Percentiles rank a stretch among this genome's conserved stretches.
Conservation (phyloP, 2,329 filamentous ascomycete species). For the Ophiostoma ulmi region DNA sequence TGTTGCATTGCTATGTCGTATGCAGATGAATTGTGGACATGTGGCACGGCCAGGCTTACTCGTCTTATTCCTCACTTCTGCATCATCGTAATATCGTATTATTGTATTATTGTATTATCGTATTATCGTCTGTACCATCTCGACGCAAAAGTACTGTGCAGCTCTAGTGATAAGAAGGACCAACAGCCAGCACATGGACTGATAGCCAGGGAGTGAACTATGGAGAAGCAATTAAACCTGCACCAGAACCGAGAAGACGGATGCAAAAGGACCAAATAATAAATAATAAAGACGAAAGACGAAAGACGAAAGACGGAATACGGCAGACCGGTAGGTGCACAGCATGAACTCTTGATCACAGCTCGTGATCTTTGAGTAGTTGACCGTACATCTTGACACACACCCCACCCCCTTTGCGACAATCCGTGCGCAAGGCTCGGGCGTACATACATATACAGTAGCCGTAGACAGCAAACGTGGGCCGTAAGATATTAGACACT, state of each 20-base stretch:
- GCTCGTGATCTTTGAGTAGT: neutral
- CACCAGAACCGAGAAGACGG: too few relatives aligned
- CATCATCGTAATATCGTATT: too few relatives aligned
- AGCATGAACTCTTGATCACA: neutral
- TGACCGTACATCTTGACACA: neutral
- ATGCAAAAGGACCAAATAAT: too few relatives aligned
- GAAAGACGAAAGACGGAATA: neutral
- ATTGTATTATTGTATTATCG: too few relatives aligned
- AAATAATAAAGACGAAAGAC: neutral
- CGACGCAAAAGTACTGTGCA: neutral
- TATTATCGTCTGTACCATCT: too few relatives aligned
- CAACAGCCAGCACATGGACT: too few relatives aligned
- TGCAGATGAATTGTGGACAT: neutral
- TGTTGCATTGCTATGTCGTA: neutral
- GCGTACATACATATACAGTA: neutral
- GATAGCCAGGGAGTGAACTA: neutral
- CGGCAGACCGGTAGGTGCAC: conserved; percentile 10
- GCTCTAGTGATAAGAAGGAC: too few relatives aligned
- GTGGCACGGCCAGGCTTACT: neutral
- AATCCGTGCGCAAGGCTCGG: neutral
- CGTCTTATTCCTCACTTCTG: neutral
- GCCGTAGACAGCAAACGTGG: too few relatives aligned
- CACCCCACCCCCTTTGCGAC: conserved; percentile 5
- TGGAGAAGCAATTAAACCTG: too few relatives aligned
- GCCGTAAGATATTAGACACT: too few relatives aligned